phyloP scores from a whole-genome alignment of 352 stramenopile genomes.

The Phytophthora brassicae region DNA sequence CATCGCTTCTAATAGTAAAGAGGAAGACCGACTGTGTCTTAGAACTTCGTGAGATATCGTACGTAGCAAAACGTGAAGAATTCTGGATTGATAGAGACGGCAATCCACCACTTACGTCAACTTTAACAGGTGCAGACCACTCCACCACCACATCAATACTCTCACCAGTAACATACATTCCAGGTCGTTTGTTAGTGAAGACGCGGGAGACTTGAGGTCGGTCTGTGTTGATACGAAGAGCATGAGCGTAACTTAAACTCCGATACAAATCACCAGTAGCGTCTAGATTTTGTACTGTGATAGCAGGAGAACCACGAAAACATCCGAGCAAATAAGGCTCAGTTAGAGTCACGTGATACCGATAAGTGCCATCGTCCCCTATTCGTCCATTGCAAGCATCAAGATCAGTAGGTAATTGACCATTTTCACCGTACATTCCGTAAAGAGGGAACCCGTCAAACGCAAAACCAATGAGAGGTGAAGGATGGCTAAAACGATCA shows the following conservation, averaged over 20 bases:
- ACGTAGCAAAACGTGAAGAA: slow-evolving; percentile 39
- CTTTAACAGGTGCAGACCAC: slow-evolving; percentile 52
- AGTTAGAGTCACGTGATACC: slow-evolving; percentile 59
- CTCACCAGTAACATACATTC: slow-evolving; percentile 58
- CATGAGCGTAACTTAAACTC: slow-evolving; percentile 61
- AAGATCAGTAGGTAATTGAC: slow-evolving; percentile 45
- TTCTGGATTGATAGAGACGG: slow-evolving; percentile 47
- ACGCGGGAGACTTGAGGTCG: slow-evolving; percentile 43
- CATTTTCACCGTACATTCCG: slow-evolving; percentile 52
- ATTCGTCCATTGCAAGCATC: slow-evolving; percentile 71
- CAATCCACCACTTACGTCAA: slow-evolving; percentile 31
- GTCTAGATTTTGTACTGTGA: slow-evolving; percentile 9
- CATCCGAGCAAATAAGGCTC: slow-evolving; percentile 70
- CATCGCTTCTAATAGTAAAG: slow-evolving; percentile 35
- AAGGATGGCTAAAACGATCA: slow-evolving; percentile 34
- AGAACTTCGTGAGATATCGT: slow-evolving; percentile 43
- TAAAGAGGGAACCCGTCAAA: slow-evolving; percentile 81
- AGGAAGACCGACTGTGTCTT: slow-evolving; percentile 47
- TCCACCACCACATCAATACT: slow-evolving; percentile 63
- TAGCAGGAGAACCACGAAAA: slow-evolving; percentile 42
- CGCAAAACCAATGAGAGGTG: slow-evolving; percentile 68
- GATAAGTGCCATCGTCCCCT: slow-evolving; percentile 64
- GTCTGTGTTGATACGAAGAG: slow-evolving; percentile 52
- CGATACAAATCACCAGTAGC: slow-evolving; percentile 37
- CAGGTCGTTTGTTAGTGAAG: slow-evolving; percentile 63